Evolutionary conservation across 1,139 yeast genomes (phyloP), one percentile per base, ranked within the genome.

Genomic region (Arxiozyma slooffiae): DNA sequence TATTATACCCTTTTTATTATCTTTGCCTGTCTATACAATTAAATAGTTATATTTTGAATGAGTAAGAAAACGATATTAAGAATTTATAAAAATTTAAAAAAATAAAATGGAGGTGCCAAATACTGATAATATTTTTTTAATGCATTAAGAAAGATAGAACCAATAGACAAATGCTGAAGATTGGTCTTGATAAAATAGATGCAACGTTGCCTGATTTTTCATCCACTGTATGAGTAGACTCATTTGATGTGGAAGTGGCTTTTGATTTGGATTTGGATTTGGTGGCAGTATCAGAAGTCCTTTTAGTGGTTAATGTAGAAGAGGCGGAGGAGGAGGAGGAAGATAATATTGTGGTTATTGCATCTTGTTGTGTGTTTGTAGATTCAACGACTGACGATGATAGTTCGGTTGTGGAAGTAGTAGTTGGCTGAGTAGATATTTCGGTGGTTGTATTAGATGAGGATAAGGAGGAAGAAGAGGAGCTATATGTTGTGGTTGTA

Each of bases 401-500:
- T 23, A 24, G 20, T 4, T 38, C 38, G 26, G 54, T 36, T 22
- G 44, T 37, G 3, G 43, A 20, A 11, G 46, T 16, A 16, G 51
- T 8, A 8, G 47, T n/a, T n/a, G n/a, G n/a, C n/a, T n/a, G n/a
- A n/a, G n/a, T n/a, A n/a, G n/a, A n/a, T n/a, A n/a, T n/a, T n/a
- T n/a, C n/a, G n/a, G n/a, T n/a, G 18, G 30, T 23, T 24, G 44
- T 39, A 14, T 55, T 40, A 16, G 57, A 39, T 21, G 55, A 42
- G 21, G 55, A 37, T 17, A 49, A 24, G 5, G 53, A n/a, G 5
- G 49, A 26, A n/a, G 52, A 39, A 14, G 57, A 36, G 16, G 57
- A 21, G 21, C 17, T 16, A 14, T 20, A 16, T 20, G 41, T 39
- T 37, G 55, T 23, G 2, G 59, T 37, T 7, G 42, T 36, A 16